Evolutionary conservation across 2,329 filamentous ascomycete species (phyloP), one percentile per base, ranked within the genome.

Genomic region (Clonostachys solani): DNA sequence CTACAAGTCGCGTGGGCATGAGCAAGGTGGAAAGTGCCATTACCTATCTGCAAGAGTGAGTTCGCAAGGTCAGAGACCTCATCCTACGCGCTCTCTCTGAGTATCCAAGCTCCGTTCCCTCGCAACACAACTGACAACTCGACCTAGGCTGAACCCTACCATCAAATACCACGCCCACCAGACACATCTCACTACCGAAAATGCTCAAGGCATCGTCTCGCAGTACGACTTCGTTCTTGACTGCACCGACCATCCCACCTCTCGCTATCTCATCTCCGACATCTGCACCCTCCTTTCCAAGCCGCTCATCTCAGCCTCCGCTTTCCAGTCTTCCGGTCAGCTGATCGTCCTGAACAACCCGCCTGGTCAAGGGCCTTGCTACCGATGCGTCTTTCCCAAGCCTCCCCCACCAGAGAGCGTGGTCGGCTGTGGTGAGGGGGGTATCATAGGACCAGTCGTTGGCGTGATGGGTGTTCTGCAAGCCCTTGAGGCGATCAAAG

Each of bases 401-500:
- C 92, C 94, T 0, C 92, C 94, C 0, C 91, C 92, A 0, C 81
- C 89, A 1, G 87, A 88, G 40, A 90, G 82, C 48, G 86, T 96
- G 1, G 76, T 89, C 2, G 90, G 86, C 50, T 99, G 94, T 59
- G 90, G 92, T 38, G 94, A 99, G 62, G 92, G 92, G 10, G 94
- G 94, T 0, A 91, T 99, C 9, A 60, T 99, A 2, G 94, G 94
- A 0, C 92, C 94, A 0, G 91, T 96, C 0, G 94, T 99, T 0
- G 94, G 94, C 0, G 78, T 84, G 1, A 96, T 99, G 89, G 94
- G 94, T 8, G 84, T 96, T 0, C 69, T 97, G 47, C 94, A 97
- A 69, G 92, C 94, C 0, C 72, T 95, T 2, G 91, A 97, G 67
- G 84, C 89, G 0, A 84, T 97, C 58, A 94, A 95, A 62, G 65